phyloP scores from a whole-genome alignment of 371 early-diverging fungal species.

The Mortierella sp. region DNA sequence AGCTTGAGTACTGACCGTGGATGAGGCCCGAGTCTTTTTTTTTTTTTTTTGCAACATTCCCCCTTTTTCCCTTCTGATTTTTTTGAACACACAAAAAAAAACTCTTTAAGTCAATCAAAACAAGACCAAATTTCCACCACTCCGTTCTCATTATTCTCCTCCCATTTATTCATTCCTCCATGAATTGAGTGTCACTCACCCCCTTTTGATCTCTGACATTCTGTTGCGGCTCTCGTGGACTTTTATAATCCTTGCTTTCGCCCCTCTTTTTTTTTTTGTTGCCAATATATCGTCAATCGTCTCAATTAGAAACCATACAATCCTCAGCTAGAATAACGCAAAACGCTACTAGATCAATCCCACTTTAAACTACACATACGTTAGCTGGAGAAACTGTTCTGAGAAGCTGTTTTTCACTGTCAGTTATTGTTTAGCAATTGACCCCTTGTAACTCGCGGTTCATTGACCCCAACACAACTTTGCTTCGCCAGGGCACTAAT shows the following conservation, averaged over 20 bases:
- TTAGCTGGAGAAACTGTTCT: too few relatives aligned
- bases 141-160: too few relatives aligned
- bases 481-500: background rate
- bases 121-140: background rate
- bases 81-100: too few relatives aligned
- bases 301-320: background rate
- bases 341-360: too few relatives aligned
- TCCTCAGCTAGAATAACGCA: too few relatives aligned
- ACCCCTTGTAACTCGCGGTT: too few relatives aligned
- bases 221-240: too few relatives aligned
- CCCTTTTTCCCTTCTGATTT: background rate
- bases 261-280: background rate
- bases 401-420: too few relatives aligned
- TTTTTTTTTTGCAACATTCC: background rate
- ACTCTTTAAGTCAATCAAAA: background rate
- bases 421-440: too few relatives aligned
- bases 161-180: background rate
- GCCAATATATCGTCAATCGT: background rate
- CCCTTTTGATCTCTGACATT: background rate
- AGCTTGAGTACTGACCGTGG: background rate
- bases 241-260: background rate
- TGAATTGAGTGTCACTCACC: background rate
- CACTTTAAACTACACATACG: too few relatives aligned
- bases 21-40: background rate
- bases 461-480: background rate